Conservation (phyloP, 2,329 filamentous ascomycete genomes). For the Macroventuria anomochaeta region DNA sequence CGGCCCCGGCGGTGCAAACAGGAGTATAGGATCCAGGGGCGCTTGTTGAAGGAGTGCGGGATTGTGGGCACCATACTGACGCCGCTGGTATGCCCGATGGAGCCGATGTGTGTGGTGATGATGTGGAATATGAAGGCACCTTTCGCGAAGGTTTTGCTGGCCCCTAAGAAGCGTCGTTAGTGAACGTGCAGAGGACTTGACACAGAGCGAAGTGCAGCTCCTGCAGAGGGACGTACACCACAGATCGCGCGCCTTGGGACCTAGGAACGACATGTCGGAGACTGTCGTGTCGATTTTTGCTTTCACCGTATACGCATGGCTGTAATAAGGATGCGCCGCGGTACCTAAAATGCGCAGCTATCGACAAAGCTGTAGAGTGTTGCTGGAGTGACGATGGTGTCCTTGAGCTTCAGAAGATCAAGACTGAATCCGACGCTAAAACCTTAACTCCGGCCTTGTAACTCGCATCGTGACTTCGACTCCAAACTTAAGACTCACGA, state of each 20-base stretch:
- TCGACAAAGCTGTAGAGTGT: neutral
- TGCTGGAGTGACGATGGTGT: slow-evolving; percentile 3
- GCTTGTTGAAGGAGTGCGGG: slow-evolving; percentile 24
- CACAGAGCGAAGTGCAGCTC: too few species aligned
- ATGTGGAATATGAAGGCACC: slow-evolving; percentile 43
- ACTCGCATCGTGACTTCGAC: neutral
- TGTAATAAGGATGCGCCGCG: neutral
- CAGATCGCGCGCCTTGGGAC: slow-evolving; percentile 9
- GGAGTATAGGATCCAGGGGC: slow-evolving; percentile 36
- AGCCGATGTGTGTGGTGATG: slow-evolving; percentile 62
- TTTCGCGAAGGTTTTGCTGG: slow-evolving; percentile 22
- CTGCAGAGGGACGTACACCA: slow-evolving; percentile 8
- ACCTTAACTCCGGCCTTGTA: slow-evolving; percentile 23
- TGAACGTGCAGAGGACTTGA: neutral
- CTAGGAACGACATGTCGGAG: slow-evolving; percentile 8
- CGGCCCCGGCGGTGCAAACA: slow-evolving; percentile 60
- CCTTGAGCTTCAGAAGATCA: slow-evolving; percentile 1
- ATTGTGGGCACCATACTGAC: slow-evolving; percentile 93
- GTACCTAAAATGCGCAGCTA: neutral
- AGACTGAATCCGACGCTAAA: slow-evolving; percentile 25
- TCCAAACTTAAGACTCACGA: neutral
- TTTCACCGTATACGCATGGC: slow-evolving; percentile 9
- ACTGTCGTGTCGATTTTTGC: neutral
- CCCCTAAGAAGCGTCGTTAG: slow-evolving; percentile 15
- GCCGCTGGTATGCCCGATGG: slow-evolving; percentile 67